phyloP scores from a whole-genome alignment of 108 stramenopile genomes.

The Epithemia pelagica region DNA sequence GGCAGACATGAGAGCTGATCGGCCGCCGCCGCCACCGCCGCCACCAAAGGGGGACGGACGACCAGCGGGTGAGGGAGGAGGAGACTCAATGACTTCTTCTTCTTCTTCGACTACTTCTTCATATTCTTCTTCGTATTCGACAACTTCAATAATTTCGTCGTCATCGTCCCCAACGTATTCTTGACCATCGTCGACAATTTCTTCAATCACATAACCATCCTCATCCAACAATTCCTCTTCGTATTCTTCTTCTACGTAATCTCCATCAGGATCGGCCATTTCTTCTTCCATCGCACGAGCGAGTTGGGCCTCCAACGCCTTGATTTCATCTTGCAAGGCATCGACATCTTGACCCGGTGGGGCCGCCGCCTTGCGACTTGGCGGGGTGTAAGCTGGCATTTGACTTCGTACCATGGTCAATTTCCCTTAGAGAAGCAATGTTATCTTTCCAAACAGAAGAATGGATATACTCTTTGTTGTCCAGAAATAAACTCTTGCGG shows the following conservation, averaged over 20 bases:
- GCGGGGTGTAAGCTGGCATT: not conserved
- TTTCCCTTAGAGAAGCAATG: no score
- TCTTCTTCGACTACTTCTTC: conserved; percentile 6
- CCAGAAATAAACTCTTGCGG: no score
- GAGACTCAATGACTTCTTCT: not conserved
- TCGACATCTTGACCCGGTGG: not conserved
- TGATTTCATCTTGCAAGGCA: not conserved
- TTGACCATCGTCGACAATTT: conserved; percentile 6
- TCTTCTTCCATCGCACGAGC: not conserved
- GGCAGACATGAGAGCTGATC: not conserved
- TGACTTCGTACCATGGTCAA: not conserved
- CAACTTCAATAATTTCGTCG: not conserved
- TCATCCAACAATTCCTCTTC: conserved; percentile 10
- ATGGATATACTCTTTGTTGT: no score
- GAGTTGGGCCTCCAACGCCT: not conserved
- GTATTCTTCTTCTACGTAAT: conserved; percentile 6
- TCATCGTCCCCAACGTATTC: not conserved
- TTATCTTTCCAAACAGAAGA: no score
- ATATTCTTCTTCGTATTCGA: conserved; percentile 9
- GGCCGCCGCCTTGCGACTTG: not conserved
- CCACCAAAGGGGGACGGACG: not conserved
- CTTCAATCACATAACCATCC: conserved; percentile 1
- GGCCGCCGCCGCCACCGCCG: no score
- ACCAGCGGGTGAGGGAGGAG: not conserved
- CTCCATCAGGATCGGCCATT: conserved; percentile 1